Evolutionary conservation across 2,329 filamentous ascomycete genomes (phyloP).

Genomic region (Ophiostoma sp.): DNA sequence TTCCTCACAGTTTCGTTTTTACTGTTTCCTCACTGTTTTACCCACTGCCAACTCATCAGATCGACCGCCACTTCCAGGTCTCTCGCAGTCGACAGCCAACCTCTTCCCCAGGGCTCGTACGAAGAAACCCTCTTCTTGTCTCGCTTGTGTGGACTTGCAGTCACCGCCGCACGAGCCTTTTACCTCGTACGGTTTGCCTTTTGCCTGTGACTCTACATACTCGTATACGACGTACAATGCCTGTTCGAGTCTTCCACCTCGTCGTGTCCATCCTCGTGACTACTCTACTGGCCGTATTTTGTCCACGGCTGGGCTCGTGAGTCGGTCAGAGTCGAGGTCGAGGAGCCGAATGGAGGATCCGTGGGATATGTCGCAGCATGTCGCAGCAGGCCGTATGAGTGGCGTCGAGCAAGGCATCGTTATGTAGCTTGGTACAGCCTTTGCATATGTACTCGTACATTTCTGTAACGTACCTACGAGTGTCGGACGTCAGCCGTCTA

Average conservation of each 20-base stretch:
- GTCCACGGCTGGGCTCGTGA: neutral
- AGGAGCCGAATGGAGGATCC: too few relatives aligned
- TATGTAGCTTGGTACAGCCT: neutral
- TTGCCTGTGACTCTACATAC: too few relatives aligned
- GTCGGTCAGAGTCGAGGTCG: neutral
- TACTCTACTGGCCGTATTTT: conserved; percentile 3
- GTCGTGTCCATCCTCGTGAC: neutral
- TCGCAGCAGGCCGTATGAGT: neutral
- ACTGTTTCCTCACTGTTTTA: neutral
- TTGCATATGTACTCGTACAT: too few relatives aligned
- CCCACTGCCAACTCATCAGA: neutral
- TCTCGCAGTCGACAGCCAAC: neutral
- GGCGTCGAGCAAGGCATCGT: neutral
- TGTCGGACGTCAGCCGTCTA: neutral
- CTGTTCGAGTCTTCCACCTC: neutral
- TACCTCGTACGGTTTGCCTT: neutral
- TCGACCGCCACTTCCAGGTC: neutral
- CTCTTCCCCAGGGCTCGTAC: neutral
- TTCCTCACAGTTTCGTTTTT: neutral
- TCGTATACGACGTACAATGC: too few relatives aligned
- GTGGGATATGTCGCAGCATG: neutral
- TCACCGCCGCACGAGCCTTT: neutral
- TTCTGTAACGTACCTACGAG: conserved; percentile 3
- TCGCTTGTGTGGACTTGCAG: neutral
- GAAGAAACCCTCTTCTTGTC: neutral